Evolutionary conservation across 495 filamentous ascomycete genomes (phyloP).

Genomic region (Mycothermus thermophilus): DNA sequence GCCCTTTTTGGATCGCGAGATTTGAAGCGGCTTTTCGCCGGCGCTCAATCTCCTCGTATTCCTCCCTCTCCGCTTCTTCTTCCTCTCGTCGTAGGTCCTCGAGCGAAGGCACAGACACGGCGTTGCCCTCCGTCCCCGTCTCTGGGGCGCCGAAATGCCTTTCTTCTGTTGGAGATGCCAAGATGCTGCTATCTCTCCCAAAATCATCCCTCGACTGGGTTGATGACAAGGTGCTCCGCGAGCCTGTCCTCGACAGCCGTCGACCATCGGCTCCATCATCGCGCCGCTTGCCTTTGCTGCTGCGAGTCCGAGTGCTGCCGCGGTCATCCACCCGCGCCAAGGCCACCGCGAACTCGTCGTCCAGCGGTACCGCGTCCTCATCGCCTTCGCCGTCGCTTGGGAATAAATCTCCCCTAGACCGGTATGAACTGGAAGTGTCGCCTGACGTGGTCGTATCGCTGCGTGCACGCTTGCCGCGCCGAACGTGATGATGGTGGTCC

Average conservation of each 20-base stretch:
- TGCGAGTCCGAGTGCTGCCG: conserved; percentile 51
- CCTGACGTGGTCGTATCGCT: conserved; percentile 74
- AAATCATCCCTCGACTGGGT: conserved; percentile 26
- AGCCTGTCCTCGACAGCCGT: conserved; percentile 44
- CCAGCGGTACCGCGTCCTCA: conserved; percentile 80
- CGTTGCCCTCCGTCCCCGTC: conserved; percentile 13
- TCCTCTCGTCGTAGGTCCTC: conserved; percentile 69
- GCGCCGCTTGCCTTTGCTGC: conserved; percentile 46
- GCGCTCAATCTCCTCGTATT: conserved; percentile 54
- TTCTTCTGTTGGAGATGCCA: no score
- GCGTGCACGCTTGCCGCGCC: conserved; percentile 39
- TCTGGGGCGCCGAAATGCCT: no score
- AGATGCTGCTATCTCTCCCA: conserved; percentile 17
- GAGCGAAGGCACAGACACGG: conserved; percentile 39
- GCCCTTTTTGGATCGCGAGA: conserved; percentile 56
- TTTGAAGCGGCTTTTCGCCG: conserved; percentile 58
- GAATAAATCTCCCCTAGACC: conserved; percentile 88
- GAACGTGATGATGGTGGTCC: conserved; percentile 13
- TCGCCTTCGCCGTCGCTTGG: conserved; percentile 82
- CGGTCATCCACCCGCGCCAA: conserved; percentile 62
- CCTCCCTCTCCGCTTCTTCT: conserved; percentile 47
- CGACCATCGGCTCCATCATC: conserved; percentile 28
- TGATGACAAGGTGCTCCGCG: conserved; percentile 37
- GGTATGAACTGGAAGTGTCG: conserved; percentile 72
- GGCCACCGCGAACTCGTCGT: conserved; percentile 81